Conservation (phyloP, 208 protist species). For the Blechomonas ayalai region DNA sequence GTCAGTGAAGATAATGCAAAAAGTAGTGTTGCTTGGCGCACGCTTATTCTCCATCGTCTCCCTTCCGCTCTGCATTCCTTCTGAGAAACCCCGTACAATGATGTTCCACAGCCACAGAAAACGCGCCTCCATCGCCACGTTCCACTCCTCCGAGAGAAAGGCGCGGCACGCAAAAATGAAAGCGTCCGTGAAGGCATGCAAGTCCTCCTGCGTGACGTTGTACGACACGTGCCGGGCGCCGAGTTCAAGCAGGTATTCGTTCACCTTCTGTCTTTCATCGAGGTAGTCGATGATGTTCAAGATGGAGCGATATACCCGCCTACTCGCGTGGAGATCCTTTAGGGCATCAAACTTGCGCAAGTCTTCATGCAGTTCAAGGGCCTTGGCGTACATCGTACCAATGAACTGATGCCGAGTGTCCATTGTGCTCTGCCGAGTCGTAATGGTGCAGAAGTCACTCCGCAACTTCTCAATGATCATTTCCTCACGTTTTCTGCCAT, state of each 20-base stretch:
- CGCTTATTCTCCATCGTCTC: constrained; percentile 32
- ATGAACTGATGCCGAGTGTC: constrained; percentile 49
- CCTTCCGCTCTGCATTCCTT: constrained; percentile 37
- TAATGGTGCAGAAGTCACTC: constrained; percentile 48
- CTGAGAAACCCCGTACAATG: constrained; percentile 36
- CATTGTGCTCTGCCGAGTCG: constrained; percentile 31
- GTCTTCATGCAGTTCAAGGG: constrained; percentile 55
- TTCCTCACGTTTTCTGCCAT: constrained; percentile 30
- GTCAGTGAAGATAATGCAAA: constrained; percentile 72
- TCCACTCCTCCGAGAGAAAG: constrained; percentile 68
- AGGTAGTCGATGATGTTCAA: constrained; percentile 40
- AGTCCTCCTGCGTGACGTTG: constrained; percentile 38
- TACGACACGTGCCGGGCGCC: constrained; percentile 47
- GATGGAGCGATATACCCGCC: constrained; percentile 41
- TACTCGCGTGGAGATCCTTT: constrained; percentile 36
- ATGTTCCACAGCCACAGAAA: constrained; percentile 41
- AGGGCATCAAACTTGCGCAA: constrained; percentile 49
- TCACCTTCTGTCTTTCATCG: constrained; percentile 17
- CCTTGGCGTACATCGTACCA: constrained; percentile 55
- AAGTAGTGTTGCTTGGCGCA: constrained; percentile 27
- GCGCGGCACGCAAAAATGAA: constrained; percentile 67
- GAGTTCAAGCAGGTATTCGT: constrained; percentile 50
- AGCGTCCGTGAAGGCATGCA: constrained; percentile 41
- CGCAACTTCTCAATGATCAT: constrained; percentile 38
- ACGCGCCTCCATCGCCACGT: constrained; percentile 48